Conservation (phyloP, 768 basidiomycete genomes). For the Glaciozyma martinii region DNA sequence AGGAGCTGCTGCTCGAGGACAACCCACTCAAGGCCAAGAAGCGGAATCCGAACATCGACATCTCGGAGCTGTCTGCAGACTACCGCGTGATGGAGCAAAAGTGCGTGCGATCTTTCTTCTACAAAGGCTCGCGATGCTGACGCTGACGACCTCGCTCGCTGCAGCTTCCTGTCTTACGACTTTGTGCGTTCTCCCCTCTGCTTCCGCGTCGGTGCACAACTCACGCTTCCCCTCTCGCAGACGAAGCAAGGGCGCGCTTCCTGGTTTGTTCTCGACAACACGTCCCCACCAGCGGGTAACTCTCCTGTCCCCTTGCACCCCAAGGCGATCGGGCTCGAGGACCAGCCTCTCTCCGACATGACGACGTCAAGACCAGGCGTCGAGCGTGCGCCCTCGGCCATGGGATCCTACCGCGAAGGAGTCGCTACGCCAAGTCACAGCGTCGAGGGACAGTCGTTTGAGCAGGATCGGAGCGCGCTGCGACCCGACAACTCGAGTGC, state of each 20-base stretch:
- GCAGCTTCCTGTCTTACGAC: slow-evolving; percentile 26
- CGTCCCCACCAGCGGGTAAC: neutral
- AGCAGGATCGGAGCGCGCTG: neutral
- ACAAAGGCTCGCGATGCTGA: neutral
- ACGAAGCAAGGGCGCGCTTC: slow-evolving; percentile 17
- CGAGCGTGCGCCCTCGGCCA: neutral
- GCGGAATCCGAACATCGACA: slow-evolving; percentile 79
- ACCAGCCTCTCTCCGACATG: slow-evolving; percentile 24
- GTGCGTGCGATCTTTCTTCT: slow-evolving; percentile 42
- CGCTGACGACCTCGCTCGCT: neutral
- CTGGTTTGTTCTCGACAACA: slow-evolving; percentile 21
- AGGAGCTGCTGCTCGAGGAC: slow-evolving; percentile 89
- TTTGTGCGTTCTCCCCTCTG: neutral
- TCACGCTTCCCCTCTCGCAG: neutral
- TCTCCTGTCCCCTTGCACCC: slow-evolving; percentile 1
- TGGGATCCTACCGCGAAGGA: neutral
- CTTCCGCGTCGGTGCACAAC: neutral
- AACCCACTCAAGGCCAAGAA: slow-evolving; percentile 92
- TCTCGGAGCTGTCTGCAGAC: slow-evolving; percentile 75
- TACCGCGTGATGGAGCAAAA: slow-evolving; percentile 99
- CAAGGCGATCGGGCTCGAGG: slow-evolving; percentile 18
- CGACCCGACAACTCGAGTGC: neutral
- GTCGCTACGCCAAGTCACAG: no score
- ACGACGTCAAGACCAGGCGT: neutral
- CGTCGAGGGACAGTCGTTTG: no score